phyloP scores from a whole-genome alignment of 352 stramenopile species.

The Phytophthora tubulina region DNA sequence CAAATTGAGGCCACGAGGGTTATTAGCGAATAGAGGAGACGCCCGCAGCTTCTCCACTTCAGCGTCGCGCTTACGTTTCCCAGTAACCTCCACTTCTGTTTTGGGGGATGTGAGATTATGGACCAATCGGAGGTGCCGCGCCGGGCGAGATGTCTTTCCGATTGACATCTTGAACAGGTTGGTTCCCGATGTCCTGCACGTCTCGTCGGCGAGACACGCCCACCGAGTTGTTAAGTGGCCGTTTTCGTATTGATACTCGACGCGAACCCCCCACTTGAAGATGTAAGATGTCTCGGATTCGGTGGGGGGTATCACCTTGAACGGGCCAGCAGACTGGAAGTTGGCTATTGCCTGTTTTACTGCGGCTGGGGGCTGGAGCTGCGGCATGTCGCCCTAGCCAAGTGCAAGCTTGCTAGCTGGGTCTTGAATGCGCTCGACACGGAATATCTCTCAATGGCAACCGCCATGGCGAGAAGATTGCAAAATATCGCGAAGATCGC shows the following conservation, averaged over 20 bases:
- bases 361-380: not conserved
- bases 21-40: constrained; percentile 6
- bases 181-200: not conserved
- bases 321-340: not conserved
- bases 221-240: not conserved
- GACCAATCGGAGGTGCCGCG: not conserved
- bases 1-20: constrained; percentile 11
- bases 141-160: constrained; percentile 10
- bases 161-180: constrained; percentile 13
- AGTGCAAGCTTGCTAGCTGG: not conserved
- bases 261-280: constrained; percentile 18
- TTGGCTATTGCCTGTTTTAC: not conserved
- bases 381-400: not conserved
- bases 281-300: constrained; percentile 10
- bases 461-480: not conserved
- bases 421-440: not conserved
- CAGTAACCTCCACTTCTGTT: not conserved
- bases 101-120: constrained; percentile 15
- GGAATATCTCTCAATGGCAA: not conserved
- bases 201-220: constrained; percentile 6
- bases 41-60: constrained; percentile 13
- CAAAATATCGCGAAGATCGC: not conserved
- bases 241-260: constrained; percentile 13
- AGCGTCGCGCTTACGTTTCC: constrained; percentile 18
- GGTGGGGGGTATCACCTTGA: not conserved